These are phyloP conservation scores for Hordeum pubiflorum DNA, from an alignment of 202 grass and related monocot species.

Conservation along the genomic window DNA sequence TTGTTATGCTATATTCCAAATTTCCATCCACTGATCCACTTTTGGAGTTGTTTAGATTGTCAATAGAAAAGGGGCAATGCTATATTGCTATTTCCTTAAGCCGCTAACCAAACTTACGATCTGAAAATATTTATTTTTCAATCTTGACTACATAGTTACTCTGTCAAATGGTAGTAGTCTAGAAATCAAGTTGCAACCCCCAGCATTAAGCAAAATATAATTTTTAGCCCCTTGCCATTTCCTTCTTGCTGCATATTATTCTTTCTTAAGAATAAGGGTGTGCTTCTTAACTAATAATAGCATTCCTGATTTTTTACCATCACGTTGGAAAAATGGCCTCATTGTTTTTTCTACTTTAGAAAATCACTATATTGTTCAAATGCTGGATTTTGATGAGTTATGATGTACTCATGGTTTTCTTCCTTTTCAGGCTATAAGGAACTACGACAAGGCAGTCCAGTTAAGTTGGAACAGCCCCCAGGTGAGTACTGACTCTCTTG, in stretches of 20 bases:
- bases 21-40: not conserved
- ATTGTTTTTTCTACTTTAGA: too few species aligned
- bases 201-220: not conserved
- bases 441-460: constrained; percentile 72
- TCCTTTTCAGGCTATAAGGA: constrained; percentile 50
- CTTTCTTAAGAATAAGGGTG: not conserved
- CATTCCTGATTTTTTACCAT: not conserved
- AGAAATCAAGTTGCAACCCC: not conserved
- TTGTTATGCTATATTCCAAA: not conserved
- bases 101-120: not conserved
- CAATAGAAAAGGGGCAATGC: not conserved
- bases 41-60: not conserved
- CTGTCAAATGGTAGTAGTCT: not conserved
- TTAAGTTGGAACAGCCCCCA: constrained; percentile 78
- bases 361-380: not conserved
- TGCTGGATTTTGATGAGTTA: not conserved
- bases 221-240: not conserved
- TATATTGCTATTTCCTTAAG: not conserved
- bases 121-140: not conserved
- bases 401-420: not conserved
- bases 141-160: not conserved
- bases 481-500: constrained; percentile 25
- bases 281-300: not conserved
- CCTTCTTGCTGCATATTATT: not conserved
- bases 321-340: not conserved